Base-by-base conservation (phyloP, 768 basidiomycete genomes). In the Hygrophorus russula region DNA sequence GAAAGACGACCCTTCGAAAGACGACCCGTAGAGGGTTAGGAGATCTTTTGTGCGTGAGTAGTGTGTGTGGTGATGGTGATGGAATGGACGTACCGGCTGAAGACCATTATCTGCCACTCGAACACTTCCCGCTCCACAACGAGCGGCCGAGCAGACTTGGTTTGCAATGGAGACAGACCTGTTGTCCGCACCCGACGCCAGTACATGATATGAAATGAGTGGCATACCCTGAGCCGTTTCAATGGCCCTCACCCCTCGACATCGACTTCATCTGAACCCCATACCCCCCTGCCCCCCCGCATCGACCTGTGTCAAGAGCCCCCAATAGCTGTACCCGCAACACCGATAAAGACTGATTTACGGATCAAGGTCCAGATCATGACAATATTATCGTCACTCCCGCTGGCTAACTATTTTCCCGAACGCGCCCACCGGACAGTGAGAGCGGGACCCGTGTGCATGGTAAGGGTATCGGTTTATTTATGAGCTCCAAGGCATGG, bases 351-450 rank as follows among this genome's bases (percentile, higher is more conserved):
- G 18, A 54, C 42, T 44, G 42, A 77, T 90, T 66, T 58, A 96
- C 91, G 88, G 90, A 63, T 96, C 92, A 38, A 91, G 74, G 56
- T 92, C 90, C 96, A 99, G 29, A 98, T 80, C 82, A 98, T 87
- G 24, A 96, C 80, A 50, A 93, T 85, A 56, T 82, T 78, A 57
- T 98, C 96, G 61, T 99, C 96, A 50, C 91, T 90, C 15, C 96
- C 96, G 55, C 88, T 93, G 4, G 94, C 94, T 14, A 99, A 69
- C 81, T 86, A 97, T 40, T 84, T 67, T 8, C 94, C 94, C 8
- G 85, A 88, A 61, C 92, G 80, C 9, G 90, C 88, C 92, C 94
- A 99, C 38, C 93, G 65, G 13, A 97, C 85, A 11, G 82, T 78
- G 19, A 98, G 66, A 2, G 98, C 93, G 0, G 92, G 86, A 0